Base-by-base conservation (phyloP, 306 rosid genomes). In the Rubus parviflorus region DNA sequence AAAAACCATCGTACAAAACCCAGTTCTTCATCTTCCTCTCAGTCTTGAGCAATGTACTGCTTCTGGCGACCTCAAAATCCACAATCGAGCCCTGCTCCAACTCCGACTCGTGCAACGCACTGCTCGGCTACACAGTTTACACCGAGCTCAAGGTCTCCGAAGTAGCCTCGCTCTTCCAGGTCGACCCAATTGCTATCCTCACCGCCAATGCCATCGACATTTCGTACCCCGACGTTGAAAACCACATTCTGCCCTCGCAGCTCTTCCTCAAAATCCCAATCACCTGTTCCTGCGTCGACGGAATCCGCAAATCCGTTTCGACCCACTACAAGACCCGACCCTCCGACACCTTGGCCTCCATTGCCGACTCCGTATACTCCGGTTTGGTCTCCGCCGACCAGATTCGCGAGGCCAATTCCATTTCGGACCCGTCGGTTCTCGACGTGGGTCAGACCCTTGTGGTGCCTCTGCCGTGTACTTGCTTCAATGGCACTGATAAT, bases 1-100 rank as follows among this genome's bases (percentile, higher is more conserved):
- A 45, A 57, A 85, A 78, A 49, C 72, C 78, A 78, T 47, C 57
- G 6, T 30, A 30, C 23, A 54, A 72, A 69, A 35, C 52, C 63
- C 68, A 83, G 56, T 38, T 77, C 56, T 6, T 85, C 14, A 49
- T 86, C 42, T 51, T 79, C 4, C 73, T 79, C 2, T 53, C 57
- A 3, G 76, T 73, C 23, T 25, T 83, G 8, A 22, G 37, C 74
- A 84, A 80, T 66, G 88, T 72, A 76, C 75, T 77, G 60, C 67
- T 15, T 22, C 65, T 14, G 19, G 85, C 81, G 60, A 71, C 76
- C 84, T 85, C 87, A 0, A 96, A 96, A 82, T 96, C 99, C 56
- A 96, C 98, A 10, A 96, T 96, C 52, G 99, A 96, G 84, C 98
- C 99, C n/a, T 96, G 99, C 77, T 76, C 96, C 0, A 96, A 89